Base-by-base conservation (phyloP, 257 asterid species). In the Solanum tacnaense region DNA sequence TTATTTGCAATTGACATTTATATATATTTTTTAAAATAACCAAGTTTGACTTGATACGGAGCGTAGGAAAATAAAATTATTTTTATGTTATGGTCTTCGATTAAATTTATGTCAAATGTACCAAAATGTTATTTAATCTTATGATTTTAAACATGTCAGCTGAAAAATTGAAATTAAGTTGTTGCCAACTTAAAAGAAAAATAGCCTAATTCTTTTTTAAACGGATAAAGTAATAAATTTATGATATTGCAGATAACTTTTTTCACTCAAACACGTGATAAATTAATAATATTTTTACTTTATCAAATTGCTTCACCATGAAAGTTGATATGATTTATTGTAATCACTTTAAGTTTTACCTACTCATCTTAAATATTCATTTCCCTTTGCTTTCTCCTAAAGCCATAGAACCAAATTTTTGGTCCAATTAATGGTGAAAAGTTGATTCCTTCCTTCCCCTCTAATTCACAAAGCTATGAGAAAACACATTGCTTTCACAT, bases 391-490 rank as follows among this genome's bases (percentile, higher is more conserved):
- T 27, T 78, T 36, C 15, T 4, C 60, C 65, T 13, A 41, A 73
- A 73, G 49, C 49, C 49, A 72, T 32, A 20, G 46, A 74, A 74
- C 82, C 31, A 20, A 35, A 74, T 20, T 35, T 74, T 0, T 35
- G 2, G 82, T 74, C 82, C 46, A 35, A 35, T 35, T 9, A 71
- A 25, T 27, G 38, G 84, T 78, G 35, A 41, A 78, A 41, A 41
- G 38, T 79, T 44, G 84, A 79, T 79, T 79, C 84, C 38, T 79
- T 41, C 84, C 84, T 79, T 41, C 84, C 65, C 5, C 84, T 41
- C 38, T 35, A 44, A 79, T 76, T 76, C 23, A 16, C 62, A 16
- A 52, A 52, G 62, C 62, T 52, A 20, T 52, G 8, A 56, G n/a
- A 56, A 56, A 56, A 56, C n/a, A 56, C 62, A 6, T 49, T 15